Evolutionary conservation across 805 yeast genomes (phyloP).

Genomic region (Wickerhamiella cacticola): DNA sequence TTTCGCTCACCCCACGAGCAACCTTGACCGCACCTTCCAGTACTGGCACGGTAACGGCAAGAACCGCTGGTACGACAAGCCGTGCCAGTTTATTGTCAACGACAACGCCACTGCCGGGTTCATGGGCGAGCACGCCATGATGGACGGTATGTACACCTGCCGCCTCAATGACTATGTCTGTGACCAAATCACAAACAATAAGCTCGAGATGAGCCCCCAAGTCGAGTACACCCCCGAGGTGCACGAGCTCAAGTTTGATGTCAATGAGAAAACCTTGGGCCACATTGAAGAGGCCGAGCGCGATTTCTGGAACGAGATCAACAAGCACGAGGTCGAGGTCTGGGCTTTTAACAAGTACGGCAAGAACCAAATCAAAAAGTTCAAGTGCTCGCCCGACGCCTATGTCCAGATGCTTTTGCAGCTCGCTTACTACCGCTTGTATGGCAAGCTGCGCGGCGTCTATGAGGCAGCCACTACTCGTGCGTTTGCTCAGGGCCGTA

Average conservation of each 20-base stretch:
- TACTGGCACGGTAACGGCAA: slow-evolving; percentile 94
- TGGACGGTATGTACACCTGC: slow-evolving; percentile 96
- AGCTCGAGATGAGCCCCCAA: slow-evolving; percentile 29
- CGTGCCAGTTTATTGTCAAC: slow-evolving; percentile 69
- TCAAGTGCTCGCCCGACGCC: slow-evolving; percentile 87
- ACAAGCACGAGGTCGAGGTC: slow-evolving; percentile 59
- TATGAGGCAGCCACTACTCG: slow-evolving; percentile 95
- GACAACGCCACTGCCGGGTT: slow-evolving; percentile 84
- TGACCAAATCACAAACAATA: slow-evolving; percentile 41
- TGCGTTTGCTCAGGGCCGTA: slow-evolving; percentile 76
- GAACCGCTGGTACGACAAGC: slow-evolving; percentile 87
- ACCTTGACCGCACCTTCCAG: slow-evolving; percentile 71
- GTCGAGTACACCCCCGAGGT: slow-evolving; percentile 24
- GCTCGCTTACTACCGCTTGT: slow-evolving; percentile 73
- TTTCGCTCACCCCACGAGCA: slow-evolving; percentile 54
- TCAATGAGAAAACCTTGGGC: slow-evolving; percentile 39
- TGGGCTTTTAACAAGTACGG: slow-evolving; percentile 80
- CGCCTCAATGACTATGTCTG: slow-evolving; percentile 69
- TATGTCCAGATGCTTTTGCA: slow-evolving; percentile 84
- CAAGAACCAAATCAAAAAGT: slow-evolving; percentile 68
- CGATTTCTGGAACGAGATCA: slow-evolving; percentile 46
- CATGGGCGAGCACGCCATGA: slow-evolving; percentile 90
- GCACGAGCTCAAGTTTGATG: slow-evolving; percentile 38
- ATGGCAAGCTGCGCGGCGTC: slow-evolving; percentile 75
- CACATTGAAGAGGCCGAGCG: slow-evolving; percentile 45